These are phyloP conservation scores for Ogataea degrootiae DNA, from an alignment of 805 yeast species.

Conservation along the genomic window DNA sequence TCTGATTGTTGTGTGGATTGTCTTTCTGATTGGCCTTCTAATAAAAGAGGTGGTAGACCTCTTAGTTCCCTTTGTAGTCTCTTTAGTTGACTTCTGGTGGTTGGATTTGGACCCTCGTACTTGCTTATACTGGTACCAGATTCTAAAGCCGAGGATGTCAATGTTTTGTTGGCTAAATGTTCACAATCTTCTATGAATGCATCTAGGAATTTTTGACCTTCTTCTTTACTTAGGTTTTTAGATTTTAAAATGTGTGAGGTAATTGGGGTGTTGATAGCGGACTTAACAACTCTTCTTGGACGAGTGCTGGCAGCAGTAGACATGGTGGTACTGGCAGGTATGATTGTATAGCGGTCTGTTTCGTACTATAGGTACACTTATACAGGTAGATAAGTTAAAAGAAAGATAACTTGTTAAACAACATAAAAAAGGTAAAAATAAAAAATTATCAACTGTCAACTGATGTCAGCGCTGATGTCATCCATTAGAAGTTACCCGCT, in stretches of 20 bases:
- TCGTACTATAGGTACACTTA: too few relatives aligned
- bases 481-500: too few relatives aligned
- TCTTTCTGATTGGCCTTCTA: conserved; percentile 16
- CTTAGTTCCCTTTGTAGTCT: conserved; percentile 34
- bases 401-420: too few relatives aligned
- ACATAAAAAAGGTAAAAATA: too few relatives aligned
- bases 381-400: too few relatives aligned
- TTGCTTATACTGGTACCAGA: conserved; percentile 1
- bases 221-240: conserved; percentile 14
- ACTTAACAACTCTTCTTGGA: conserved; percentile 37
- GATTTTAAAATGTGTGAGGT: conserved; percentile 29
- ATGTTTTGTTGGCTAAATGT: conserved; percentile 6
- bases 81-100: conserved; percentile 30
- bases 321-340: too few relatives aligned
- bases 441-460: too few relatives aligned
- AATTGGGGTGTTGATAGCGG: conserved; percentile 46
- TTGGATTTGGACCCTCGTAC: conserved; percentile 24
- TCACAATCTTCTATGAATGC: conserved; percentile 24
- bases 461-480: too few relatives aligned
- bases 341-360: too few relatives aligned
- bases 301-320: conserved; percentile 17
- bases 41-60: conserved; percentile 33
- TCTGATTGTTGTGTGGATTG: background rate
- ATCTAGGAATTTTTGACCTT: conserved; percentile 22
- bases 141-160: conserved; percentile 8